Evolutionary conservation across 2,329 filamentous ascomycete species (phyloP).

Genomic region (Paramyrothecium roridum): DNA sequence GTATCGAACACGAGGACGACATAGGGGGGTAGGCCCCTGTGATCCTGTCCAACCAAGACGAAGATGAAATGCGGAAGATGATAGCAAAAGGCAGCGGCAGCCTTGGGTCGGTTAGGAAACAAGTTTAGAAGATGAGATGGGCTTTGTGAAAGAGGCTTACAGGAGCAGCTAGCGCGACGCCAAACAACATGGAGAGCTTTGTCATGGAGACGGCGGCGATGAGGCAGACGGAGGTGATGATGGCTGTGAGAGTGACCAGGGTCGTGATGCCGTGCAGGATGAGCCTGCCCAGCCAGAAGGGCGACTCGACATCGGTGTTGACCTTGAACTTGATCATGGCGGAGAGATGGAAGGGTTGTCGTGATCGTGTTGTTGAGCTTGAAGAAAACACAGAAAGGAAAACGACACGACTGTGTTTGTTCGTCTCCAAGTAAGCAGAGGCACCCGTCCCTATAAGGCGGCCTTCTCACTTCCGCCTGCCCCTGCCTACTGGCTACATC

Average conservation of each 20-base stretch:
- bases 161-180: background rate
- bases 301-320: background rate
- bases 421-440: too few species aligned
- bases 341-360: too few species aligned
- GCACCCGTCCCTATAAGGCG: too few species aligned
- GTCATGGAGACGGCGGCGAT: too few species aligned
- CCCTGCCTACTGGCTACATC: too few species aligned
- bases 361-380: too few species aligned
- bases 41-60: background rate
- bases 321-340: too few species aligned
- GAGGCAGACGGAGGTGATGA: background rate
- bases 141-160: background rate
- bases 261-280: background rate
- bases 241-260: background rate
- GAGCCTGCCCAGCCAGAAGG: background rate
- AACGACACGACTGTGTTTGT: too few species aligned
- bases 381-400: too few species aligned
- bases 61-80: background rate
- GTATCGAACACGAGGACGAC: background rate
- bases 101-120: background rate
- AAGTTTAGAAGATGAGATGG: background rate
- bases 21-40: background rate
- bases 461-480: too few species aligned
- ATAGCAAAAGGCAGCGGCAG: background rate
- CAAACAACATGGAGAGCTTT: too few species aligned